phyloP scores from a whole-genome alignment of 106 monocot species.

The Phalaenopsis equestris region DNA sequence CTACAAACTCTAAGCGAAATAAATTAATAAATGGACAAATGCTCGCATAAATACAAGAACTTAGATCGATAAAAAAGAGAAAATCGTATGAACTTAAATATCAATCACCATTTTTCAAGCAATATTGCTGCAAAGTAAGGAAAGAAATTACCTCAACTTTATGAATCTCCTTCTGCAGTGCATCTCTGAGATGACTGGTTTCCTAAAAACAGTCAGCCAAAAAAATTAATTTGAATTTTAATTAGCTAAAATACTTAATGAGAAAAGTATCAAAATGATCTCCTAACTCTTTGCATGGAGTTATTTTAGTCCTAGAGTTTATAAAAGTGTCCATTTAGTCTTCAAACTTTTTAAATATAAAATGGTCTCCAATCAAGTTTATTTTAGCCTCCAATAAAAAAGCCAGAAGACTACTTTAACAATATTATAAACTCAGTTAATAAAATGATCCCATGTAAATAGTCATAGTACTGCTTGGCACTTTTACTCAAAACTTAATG shows the following conservation, averaged over 20 bases:
- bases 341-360: no score
- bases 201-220: slow-evolving; percentile 33
- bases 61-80: neutral
- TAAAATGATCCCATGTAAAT: no score
- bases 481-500: neutral
- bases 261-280: no score
- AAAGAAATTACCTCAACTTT: slow-evolving; percentile 6
- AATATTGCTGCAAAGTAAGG: neutral
- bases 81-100: neutral
- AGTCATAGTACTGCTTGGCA: no score
- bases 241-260: no score
- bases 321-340: no score
- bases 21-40: neutral
- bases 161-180: slow-evolving; percentile 37
- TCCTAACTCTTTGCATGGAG: no score
- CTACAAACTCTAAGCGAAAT: neutral
- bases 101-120: neutral
- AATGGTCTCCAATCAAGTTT: no score
- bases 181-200: slow-evolving; percentile 43
- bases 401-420: no score
- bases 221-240: neutral
- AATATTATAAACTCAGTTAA: no score
- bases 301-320: no score
- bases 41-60: neutral
- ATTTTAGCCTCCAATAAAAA: no score